phyloP scores from a whole-genome alignment of 208 protist species.

The Wallacemonas sp. region DNA sequence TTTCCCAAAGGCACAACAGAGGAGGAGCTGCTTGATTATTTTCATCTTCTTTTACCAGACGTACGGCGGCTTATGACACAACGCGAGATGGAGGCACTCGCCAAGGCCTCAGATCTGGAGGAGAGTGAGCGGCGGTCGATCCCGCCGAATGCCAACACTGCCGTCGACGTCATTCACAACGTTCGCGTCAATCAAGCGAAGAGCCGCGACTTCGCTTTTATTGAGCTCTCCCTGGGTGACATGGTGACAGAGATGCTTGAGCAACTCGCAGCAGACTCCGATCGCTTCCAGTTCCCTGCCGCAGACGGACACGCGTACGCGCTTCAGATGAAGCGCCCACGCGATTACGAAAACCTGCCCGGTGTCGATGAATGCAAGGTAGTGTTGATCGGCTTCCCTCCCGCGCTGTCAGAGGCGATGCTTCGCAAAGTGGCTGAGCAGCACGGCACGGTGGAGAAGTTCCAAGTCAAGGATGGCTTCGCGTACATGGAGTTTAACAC shows the following conservation, averaged over 20 bases:
- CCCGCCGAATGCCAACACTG: constrained; percentile 53
- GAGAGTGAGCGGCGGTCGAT: constrained; percentile 60
- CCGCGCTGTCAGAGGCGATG: constrained; percentile 48
- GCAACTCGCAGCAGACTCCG: constrained; percentile 41
- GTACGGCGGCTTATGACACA: constrained; percentile 73
- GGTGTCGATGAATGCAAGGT: constrained; percentile 66
- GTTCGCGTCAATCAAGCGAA: constrained; percentile 56
- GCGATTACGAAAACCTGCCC: constrained; percentile 56
- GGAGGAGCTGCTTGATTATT: constrained; percentile 72
- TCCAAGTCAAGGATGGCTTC: constrained; percentile 67
- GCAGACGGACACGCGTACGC: constrained; percentile 51
- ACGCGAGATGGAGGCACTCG: constrained; percentile 60
- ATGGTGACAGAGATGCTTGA: constrained; percentile 79
- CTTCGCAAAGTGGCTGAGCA: constrained; percentile 61
- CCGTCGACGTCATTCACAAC: constrained; percentile 63
- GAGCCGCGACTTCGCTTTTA: constrained; percentile 78
- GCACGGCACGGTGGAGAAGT: constrained; percentile 56
- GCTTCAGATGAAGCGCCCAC: constrained; percentile 68
- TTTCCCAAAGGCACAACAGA: constrained; percentile 60
- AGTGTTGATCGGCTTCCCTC: constrained; percentile 76
- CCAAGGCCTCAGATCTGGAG: constrained; percentile 23
- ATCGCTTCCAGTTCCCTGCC: constrained; percentile 59
- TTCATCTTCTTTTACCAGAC: constrained; percentile 64
- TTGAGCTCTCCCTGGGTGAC: constrained; percentile 79
- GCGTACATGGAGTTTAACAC: constrained; percentile 77